Base-by-base conservation (phyloP, 805 yeast genomes). In the Ogataea kodamae region DNA sequence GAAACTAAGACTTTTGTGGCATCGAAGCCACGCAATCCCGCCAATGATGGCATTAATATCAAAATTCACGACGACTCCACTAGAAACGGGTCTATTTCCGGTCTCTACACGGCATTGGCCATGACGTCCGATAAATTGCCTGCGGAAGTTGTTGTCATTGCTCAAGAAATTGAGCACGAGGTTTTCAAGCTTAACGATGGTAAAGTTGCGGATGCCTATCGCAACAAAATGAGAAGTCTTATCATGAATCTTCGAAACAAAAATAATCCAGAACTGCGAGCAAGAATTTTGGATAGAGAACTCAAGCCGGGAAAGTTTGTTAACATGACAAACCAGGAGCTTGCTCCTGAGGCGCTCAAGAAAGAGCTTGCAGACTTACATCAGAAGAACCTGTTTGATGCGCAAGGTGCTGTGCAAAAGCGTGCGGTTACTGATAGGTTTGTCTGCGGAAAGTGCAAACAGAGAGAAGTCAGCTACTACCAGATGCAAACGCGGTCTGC, bases 401-500 rank as follows among this genome's bases (percentile, higher is more conserved):
- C 98, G 2, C 97, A 87, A 63, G 96, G 97, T 50, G 97, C 98
- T 5, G 88, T 86, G 5, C 92, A 90, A 52, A 87, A 88, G 67
- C 74, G 97, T 50, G 95, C 97, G 1, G 88, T 87, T 22, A 92
- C 98, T 6, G 97, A 90, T 60, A 72, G 97, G 60, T 92, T 92
- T 61, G 82, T 95, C 2, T 92, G 98, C 64, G 97, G 97, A 31
- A 92, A 90, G 61, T 92, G 98, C 74, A 92, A 90, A 64, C 90
- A 88, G 59, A 88, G 89, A 72, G 88, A 87, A 68, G 98, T 92
- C 25, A 83, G 95, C 49, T 92, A 92, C 61, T 90, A 89, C 62
- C 98, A 92, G 66, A 74, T 92, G 81, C 98, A 92, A 69, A 92
- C 98, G 20, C 74, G 98, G 63, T 85, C 96, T 38, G 98, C 98